Percentiles rank a stretch among this genome's conserved stretches.
These are phyloP conservation scores for Pseudogymnoascus sp. DNA, from an alignment of 2,329 filamentous ascomycete genomes.

Conservation along the genomic window DNA sequence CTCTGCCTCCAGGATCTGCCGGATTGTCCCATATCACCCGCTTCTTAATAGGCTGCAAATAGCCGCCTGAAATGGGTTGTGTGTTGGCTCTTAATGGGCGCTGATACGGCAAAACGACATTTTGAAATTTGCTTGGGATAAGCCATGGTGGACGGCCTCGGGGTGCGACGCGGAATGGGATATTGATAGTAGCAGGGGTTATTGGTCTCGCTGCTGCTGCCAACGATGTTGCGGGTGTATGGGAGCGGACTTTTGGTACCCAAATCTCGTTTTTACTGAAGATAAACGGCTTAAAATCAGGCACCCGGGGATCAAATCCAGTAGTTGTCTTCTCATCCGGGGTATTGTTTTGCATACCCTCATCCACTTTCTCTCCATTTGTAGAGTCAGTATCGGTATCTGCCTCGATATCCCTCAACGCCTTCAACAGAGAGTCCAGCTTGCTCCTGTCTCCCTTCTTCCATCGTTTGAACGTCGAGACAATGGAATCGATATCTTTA, in stretches of 20 bases:
- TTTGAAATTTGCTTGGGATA: not conserved
- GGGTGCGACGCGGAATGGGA: not conserved
- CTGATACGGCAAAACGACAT: not conserved
- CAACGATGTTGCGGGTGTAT: not conserved
- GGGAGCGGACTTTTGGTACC: not conserved
- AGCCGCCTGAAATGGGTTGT: not conserved
- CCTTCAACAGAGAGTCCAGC: not conserved
- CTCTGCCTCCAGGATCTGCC: not conserved
- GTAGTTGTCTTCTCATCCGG: not conserved
- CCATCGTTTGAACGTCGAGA: not conserved
- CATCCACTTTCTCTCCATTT: not conserved
- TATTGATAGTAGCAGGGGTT: not conserved
- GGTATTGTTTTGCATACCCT: not conserved
- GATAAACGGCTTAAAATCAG: not conserved
- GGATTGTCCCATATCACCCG: slow-evolving; percentile 5
- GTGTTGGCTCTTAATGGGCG: not conserved
- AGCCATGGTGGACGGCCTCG: not conserved
- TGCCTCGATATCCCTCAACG: not conserved
- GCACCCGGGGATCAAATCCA: not conserved
- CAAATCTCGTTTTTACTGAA: not conserved
- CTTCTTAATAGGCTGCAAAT: not conserved
- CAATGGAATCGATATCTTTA: not conserved
- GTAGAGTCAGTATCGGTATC: not conserved
- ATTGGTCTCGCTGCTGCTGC: not conserved
- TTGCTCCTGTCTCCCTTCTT: slow-evolving; percentile 5